Evolutionary conservation across 2,329 filamentous ascomycete genomes (phyloP).

Genomic region (Colletotrichum sp.): DNA sequence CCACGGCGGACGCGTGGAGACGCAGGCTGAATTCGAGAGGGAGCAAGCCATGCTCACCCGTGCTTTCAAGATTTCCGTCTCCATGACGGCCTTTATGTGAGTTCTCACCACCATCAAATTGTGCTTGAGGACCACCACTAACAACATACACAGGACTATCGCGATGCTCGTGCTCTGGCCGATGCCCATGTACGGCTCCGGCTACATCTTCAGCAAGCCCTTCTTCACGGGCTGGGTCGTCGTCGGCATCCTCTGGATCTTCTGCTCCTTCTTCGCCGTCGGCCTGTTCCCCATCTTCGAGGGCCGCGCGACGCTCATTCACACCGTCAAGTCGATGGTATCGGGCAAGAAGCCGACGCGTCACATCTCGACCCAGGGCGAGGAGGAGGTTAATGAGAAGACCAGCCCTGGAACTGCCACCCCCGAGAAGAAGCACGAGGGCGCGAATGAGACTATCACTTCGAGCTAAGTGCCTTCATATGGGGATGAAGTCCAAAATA

Average conservation of each 20-base stretch:
- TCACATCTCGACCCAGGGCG: conserved; percentile 16
- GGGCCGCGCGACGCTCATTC: conserved; percentile 69
- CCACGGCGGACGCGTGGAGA: conserved; percentile 47
- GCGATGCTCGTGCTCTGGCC: conserved; percentile 84
- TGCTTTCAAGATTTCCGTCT: conserved; percentile 55
- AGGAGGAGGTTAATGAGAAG: conserved; percentile 19
- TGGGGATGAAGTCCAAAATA: too few species aligned
- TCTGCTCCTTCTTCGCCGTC: conserved; percentile 73
- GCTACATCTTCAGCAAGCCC: conserved; percentile 80
- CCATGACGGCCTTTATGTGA: conserved; percentile 53
- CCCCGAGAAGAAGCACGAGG: conserved; percentile 12
- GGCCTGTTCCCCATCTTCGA: conserved; percentile 85
- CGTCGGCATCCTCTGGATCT: conserved; percentile 81
- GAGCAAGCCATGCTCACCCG: conserved; percentile 56
- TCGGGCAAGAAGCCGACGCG: conserved; percentile 39
- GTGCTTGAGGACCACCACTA: not conserved
- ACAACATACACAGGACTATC: conserved; percentile 51
- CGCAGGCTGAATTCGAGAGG: conserved; percentile 42
- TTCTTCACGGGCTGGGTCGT: conserved; percentile 87
- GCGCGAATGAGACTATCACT: not conserved
- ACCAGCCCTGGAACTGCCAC: conserved; percentile 1
- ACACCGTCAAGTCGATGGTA: conserved; percentile 66
- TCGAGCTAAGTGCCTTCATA: not conserved
- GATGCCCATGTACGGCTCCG: conserved; percentile 86
- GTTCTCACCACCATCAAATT: accelerated